A percentile compares a stretch with the other conserved stretches of the same genome.
Conservation (phyloP, 225 moss, liverwort and hornwort species). For the Pseudisothecium myosuroides region DNA sequence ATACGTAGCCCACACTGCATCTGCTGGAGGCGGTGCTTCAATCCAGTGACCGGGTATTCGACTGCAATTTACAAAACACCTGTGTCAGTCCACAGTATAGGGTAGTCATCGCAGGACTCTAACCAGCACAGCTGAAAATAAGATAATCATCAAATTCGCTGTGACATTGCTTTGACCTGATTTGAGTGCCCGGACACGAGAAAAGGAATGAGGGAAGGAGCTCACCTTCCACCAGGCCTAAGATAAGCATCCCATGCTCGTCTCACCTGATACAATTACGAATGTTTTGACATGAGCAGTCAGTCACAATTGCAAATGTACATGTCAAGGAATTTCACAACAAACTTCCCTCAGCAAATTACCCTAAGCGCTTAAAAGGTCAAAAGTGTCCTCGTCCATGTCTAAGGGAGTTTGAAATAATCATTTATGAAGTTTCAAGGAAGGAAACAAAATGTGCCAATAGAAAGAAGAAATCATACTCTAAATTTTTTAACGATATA, state of each 20-base stretch:
- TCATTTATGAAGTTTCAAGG: background rate
- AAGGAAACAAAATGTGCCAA: background rate
- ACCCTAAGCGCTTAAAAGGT: background rate
- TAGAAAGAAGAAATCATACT: background rate
- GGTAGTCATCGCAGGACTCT: background rate
- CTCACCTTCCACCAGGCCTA: conserved; percentile 84
- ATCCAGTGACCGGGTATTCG: conserved; percentile 91
- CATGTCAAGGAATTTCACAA: background rate
- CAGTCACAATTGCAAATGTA: background rate
- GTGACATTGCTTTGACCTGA: background rate
- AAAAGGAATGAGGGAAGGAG: background rate
- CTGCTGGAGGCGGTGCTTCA: conserved; percentile 72
- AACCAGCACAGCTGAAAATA: background rate
- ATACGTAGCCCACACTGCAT: conserved; percentile 82
- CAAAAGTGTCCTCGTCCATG: background rate
- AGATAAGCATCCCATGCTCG: conserved; percentile 93
- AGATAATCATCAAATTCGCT: background rate
- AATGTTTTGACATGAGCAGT: background rate
- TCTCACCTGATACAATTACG: conserved; percentile 54
- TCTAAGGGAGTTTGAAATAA: background rate
- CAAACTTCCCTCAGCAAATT: background rate
- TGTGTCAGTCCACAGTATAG: background rate
- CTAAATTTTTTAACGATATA: background rate
- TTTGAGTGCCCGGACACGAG: background rate
- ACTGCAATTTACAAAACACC: conserved; percentile 33